Percentiles rank a stretch among this genome's conserved stretches.
Evolutionary conservation across 225 moss, liverwort and hornwort species (phyloP).

Genomic region (Pseudoscleropodium purum): DNA sequence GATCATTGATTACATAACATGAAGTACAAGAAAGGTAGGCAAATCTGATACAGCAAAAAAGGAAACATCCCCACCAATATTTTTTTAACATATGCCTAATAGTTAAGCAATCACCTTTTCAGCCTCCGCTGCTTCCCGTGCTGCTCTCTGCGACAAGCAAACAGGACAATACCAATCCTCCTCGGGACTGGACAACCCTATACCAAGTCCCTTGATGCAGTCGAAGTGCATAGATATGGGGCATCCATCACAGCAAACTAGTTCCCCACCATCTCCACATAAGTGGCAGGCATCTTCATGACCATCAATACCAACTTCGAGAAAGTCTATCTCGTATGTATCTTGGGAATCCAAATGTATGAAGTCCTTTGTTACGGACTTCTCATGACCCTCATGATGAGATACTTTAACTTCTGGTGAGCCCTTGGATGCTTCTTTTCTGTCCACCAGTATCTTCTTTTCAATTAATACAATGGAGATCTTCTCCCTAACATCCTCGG

Average conservation of each 20-base stretch:
- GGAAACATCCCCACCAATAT: neutral
- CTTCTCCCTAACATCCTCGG: neutral
- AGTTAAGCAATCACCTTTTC: constrained; percentile 18
- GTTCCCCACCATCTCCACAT: constrained; percentile 13
- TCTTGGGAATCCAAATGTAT: constrained; percentile 1
- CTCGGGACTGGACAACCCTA: neutral
- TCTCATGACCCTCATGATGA: neutral
- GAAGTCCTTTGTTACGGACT: neutral
- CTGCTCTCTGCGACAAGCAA: constrained; percentile 31
- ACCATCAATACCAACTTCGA: constrained; percentile 25
- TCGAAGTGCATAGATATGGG: constrained; percentile 33
- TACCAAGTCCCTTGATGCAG: constrained; percentile 29
- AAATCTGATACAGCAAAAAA: neutral
- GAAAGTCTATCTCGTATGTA: neutral
- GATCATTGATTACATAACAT: neutral
- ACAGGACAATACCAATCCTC: constrained; percentile 49
- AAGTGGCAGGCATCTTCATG: constrained; percentile 30
- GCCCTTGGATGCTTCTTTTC: neutral
- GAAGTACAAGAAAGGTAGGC: neutral
- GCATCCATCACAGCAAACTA: constrained; percentile 40
- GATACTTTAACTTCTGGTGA: neutral
- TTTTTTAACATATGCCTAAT: neutral
- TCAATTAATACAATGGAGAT: neutral
- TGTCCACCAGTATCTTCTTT: constrained; percentile 2
- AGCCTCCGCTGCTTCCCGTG: constrained; percentile 18